Base-by-base conservation (phyloP, 768 basidiomycete genomes). In the Astraeus odoratus region DNA sequence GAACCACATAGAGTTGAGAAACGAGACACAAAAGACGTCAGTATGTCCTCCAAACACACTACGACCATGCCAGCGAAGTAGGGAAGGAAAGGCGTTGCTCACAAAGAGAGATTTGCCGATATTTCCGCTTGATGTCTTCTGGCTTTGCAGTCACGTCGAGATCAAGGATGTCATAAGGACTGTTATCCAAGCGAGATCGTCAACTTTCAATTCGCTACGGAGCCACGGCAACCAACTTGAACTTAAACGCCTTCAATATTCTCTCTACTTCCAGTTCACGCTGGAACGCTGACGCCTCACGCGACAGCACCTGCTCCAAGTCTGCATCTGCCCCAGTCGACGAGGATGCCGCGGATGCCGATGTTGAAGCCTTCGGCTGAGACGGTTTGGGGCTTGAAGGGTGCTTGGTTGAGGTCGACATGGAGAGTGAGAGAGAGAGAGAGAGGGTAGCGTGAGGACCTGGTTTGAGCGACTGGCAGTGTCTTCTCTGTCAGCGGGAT, bases 121-220 rank as follows among this genome's bases (percentile, higher is more conserved):
- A 92, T 64, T 81, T 85, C 69, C 80, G 88, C 74, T 96, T 96
- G 59, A 98, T 78, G 24, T 86, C 94, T 44, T 89, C 83, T 20
- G 80, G 73, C 8, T 84, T 81, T 15, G 75, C 82, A 42, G 70
- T 69, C 55, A 80, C 76, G 36, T 78, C 76, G 56, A 99, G 72
- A 68, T 90, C 84, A 52, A 99, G 70, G 46, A 94, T 83, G 61
- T 98, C 95, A 66, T 97, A 99, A 30, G 96, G 90, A 62, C 92
- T 95, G 26, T 8, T 8, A 39, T 15, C 8, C 37, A 38, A 16
- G 16, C 9, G 12, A 39, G 15, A n/a, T 25, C 8, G 16, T 39
- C 4, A 39, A 23, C 20, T 24, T 23, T 3, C 8, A 12, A 13
- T 25, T 10, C 25, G 5, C 7, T 13, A 13, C 12, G 10, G 29